These are phyloP conservation scores for Penicillium sp. DNA, from an alignment of 2,329 filamentous ascomycete species.

Conservation along the genomic window DNA sequence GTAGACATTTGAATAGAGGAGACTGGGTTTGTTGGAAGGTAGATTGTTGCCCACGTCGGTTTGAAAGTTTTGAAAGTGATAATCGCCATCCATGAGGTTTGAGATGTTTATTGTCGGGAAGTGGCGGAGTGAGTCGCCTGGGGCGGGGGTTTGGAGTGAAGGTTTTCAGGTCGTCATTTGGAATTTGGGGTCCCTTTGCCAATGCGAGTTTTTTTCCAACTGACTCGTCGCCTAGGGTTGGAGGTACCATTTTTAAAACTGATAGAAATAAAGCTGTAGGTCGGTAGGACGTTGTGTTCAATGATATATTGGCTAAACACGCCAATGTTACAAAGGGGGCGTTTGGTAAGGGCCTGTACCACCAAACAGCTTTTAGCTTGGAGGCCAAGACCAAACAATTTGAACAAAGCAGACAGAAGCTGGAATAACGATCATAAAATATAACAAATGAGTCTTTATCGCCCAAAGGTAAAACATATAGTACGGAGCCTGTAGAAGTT, in stretches of 20 bases:
- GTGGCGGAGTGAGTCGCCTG: not conserved
- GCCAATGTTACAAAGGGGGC: not conserved
- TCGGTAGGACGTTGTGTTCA: not conserved
- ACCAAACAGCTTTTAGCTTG: not conserved
- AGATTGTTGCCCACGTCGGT: not conserved
- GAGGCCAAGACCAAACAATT: not conserved
- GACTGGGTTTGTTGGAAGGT: not conserved
- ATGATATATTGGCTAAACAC: not conserved
- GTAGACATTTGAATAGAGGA: not conserved
- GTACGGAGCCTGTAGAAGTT: not conserved
- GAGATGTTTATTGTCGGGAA: not conserved
- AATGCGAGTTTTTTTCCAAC: no score
- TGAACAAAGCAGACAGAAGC: not conserved
- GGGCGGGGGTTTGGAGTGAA: not conserved
- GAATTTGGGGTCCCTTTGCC: not conserved
- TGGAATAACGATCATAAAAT: no score
- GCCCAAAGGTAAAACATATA: not conserved
- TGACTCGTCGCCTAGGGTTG: not conserved
- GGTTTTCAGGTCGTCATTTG: not conserved
- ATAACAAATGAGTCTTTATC: no score
- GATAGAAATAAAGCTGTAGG: not conserved
- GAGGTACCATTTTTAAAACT: not conserved
- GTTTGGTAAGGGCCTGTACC: not conserved
- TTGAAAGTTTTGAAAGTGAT: not conserved
- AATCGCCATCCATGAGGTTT: not conserved